These are phyloP conservation scores for Candida jianshihensis DNA, from an alignment of 805 yeast species.

Conservation along the genomic window DNA sequence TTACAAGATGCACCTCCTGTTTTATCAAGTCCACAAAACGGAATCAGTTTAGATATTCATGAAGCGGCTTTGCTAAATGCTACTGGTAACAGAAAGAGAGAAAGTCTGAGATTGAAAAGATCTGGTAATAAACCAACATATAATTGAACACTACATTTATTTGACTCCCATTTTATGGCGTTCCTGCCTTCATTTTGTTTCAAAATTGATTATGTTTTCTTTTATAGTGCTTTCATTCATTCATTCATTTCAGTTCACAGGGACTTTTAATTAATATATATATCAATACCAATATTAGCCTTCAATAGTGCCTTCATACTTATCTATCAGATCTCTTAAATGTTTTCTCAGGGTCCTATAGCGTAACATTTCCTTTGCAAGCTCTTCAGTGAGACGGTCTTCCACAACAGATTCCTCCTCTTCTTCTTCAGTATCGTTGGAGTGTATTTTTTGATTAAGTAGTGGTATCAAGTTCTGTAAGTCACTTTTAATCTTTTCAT, in stretches of 20 bases:
- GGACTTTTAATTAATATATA: background rate
- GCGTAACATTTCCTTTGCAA: slow-evolving; percentile 7
- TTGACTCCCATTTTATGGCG: background rate
- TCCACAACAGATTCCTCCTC: background rate
- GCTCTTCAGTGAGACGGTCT: slow-evolving; percentile 2
- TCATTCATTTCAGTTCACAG: background rate
- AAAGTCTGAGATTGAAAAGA: slow-evolving; percentile 43
- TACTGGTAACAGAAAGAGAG: slow-evolving; percentile 46
- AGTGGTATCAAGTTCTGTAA: too few relatives aligned
- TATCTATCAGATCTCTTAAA: slow-evolving; percentile 2
- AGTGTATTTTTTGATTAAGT: too few relatives aligned
- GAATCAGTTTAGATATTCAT: slow-evolving; percentile 13
- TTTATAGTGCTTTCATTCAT: background rate
- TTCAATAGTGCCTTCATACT: background rate
- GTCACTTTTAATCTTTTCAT: slow-evolving; percentile 2
- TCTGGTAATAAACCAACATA: slow-evolving; percentile 15
- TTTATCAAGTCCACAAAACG: slow-evolving; percentile 3
- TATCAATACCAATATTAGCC: background rate
- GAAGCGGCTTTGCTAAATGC: slow-evolving; percentile 30
- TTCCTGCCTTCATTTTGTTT: background rate
- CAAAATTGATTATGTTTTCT: background rate
- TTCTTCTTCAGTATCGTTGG: too few relatives aligned
- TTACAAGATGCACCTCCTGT: slow-evolving; percentile 7
- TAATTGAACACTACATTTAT: background rate
- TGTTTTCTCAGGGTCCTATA: slow-evolving; percentile 5